Evolutionary conservation across 768 basidiomycete genomes (phyloP).

Genomic region (Lentinula lateritia): DNA sequence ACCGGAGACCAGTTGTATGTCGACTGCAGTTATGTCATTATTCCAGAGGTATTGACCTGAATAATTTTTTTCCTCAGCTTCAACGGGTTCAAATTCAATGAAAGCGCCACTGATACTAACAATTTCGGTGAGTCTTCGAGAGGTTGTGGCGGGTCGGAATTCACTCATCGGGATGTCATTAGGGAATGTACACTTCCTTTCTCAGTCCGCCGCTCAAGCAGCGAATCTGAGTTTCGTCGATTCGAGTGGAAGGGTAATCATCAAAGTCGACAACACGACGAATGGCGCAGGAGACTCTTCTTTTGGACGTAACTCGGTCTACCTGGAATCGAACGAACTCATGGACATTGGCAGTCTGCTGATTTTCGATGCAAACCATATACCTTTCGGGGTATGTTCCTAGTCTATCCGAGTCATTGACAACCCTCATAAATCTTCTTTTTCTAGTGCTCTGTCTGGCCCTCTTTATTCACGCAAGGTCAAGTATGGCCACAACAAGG

Average conservation of each 20-base stretch:
- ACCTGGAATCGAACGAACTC: background rate
- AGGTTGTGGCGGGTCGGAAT: background rate
- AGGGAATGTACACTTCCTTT: conserved; percentile 11
- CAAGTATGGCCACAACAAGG: conserved; percentile 31
- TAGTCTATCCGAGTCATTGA: background rate
- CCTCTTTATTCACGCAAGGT: conserved; percentile 32
- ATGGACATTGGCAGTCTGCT: conserved; percentile 14
- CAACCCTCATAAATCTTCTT: background rate
- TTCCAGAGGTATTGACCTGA: background rate
- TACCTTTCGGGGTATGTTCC: conserved; percentile 11
- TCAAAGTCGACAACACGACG: conserved; percentile 18
- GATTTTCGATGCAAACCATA: conserved; percentile 9
- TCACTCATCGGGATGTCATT: background rate
- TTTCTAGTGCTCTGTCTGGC: conserved; percentile 55
- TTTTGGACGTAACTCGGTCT: conserved; percentile 5
- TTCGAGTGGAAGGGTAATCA: conserved; percentile 13
- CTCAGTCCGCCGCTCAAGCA: conserved; percentile 4
- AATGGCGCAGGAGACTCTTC: conserved; percentile 3
- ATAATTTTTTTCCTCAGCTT: background rate
- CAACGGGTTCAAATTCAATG: conserved; percentile 6
- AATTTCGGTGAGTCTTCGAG: conserved; percentile 7
- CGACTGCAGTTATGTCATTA: no score
- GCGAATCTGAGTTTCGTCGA: conserved; percentile 13
- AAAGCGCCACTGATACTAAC: conserved; percentile 4
- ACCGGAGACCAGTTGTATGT: conserved; percentile 11